Evolutionary conservation across 164 flowering plant species (phyloP), one percentile per base, ranked within the genome.

Genomic region (Nymphaea colorata): DNA sequence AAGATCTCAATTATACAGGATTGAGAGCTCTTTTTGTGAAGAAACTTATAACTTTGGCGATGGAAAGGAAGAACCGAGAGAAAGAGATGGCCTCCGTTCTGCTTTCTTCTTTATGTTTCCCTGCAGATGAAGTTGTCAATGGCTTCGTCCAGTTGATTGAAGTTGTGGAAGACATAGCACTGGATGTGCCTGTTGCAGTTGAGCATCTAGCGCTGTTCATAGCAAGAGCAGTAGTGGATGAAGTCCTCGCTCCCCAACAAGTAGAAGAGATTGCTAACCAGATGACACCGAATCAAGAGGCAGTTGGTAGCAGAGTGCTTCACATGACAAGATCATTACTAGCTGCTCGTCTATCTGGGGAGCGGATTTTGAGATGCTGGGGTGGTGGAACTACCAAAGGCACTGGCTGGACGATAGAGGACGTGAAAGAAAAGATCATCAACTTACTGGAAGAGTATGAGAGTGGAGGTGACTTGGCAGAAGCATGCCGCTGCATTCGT

Each of bases 41-140:
- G 81, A 86, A 73, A 57, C 68, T 91, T 76, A 84, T 91, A 67
- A 83, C 84, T 14, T 72, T 87, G 18, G 95, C 95, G 42, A 87
- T 91, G 95, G 97, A 91, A 65, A 64, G 91, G 18, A 91, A 87
- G 71, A 89, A 91, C n/a, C 71, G 93, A 53, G 95, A 91, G 80
- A 91, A 91, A 68, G 97, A 91, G 70, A 91, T 89, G 97, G 93
- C 95, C 64, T 89, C 93, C 36, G 82, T 89, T 25, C 63, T 91
- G 71, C 62, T 91, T 36, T 79, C 91, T 59, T 82, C 95, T 3
- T 51, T 91, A 41, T 74, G 73, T 67, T 83, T 91, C 62, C 86
- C 90, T 42, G 71, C 84, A 1, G 91, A 91, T 42, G 91, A 86
- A 70, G 79, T 87, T 4, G 81, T 80, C 3, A 82, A 77, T 67